A percentile compares a stretch with the other conserved stretches of the same genome.
phyloP scores from a whole-genome alignment of 1,139 yeast species.

The Nakaseomyces bracarensis region DNA sequence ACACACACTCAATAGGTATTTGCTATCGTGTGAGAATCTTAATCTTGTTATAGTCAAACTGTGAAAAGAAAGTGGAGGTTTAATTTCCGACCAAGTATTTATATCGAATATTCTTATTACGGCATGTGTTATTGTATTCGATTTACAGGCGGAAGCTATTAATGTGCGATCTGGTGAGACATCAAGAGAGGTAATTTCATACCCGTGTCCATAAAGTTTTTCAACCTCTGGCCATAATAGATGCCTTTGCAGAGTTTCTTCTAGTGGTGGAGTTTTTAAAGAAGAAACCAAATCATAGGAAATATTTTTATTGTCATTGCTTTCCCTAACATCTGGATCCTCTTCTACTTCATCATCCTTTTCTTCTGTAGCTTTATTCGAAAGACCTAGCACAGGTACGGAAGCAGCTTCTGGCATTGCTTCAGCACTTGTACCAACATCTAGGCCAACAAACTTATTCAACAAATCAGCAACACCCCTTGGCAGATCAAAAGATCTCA shows the following conservation, averaged over 20 bases:
- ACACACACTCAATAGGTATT: conserved; percentile 67
- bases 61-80: conserved; percentile 52
- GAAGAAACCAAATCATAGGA: conserved; percentile 37
- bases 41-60: conserved; percentile 78
- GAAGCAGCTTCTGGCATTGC: conserved; percentile 63
- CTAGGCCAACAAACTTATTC: conserved; percentile 44
- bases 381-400: conserved; percentile 86
- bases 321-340: conserved; percentile 35
- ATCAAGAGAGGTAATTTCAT: conserved; percentile 78
- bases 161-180: conserved; percentile 55
- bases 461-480: conserved; percentile 61
- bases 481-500: conserved; percentile 89
- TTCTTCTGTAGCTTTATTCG: conserved; percentile 72
- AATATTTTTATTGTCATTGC: conserved; percentile 36
- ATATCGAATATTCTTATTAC: conserved; percentile 70
- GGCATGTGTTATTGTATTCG: conserved; percentile 78
- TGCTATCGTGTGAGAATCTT: conserved; percentile 65
- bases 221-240: conserved; percentile 94
- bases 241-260: conserved; percentile 82
- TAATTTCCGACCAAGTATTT: conserved; percentile 51
- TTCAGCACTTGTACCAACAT: conserved; percentile 21
- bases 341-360: conserved; percentile 37
- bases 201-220: conserved; percentile 94
- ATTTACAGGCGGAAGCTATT: conserved; percentile 86
- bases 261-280: conserved; percentile 61